Evolutionary conservation across 2,329 filamentous ascomycete genomes (phyloP), one percentile per base, ranked within the genome.

Genomic region (Xylaria sp.): DNA sequence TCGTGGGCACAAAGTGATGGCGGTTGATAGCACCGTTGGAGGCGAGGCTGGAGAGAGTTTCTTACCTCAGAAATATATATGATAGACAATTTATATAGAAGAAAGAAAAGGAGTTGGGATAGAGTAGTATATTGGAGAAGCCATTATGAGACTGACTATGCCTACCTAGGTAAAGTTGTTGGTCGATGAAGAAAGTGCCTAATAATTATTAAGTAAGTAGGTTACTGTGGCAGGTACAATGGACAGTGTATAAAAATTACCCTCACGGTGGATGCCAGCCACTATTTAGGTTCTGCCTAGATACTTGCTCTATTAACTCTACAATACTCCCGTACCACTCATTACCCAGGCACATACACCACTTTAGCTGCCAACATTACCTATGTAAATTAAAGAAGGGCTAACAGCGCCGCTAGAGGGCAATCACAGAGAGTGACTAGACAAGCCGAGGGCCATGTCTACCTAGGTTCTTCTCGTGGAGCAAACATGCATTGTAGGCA

Each of bases 1-100:
- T 74, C 70, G 72, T 6, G 32, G 12, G 9, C 32, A 40, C 25
- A 47, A 21, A 16, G 25, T 44, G 8, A 21, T 37, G 6, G 32
- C 42, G 2, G 18, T 37, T 2, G 37, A 35, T 9, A 35, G 32
- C 10, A 35, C 8, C 32, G 3, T 6, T 35, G 32, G 32, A 35
- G 32, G 1, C 10, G 32, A 32, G 29, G 32, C 32, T 37, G 25
- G 23, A 21, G 44, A 13, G 4, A 23, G 9, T 23, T 25, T 13
- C 1, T 4, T 10, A 48, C 12, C 23, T 23, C 44, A 21, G 44
- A 10, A 35, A 35, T 6, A 10, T 35, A 23, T 18, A 9, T 48
- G 44, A 8, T 48, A 51, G 48, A 51, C 48, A 51, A 5, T 1
- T 16, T 51, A 48, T 25, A 48, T 2, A 51, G 5, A 18, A 51